Evolutionary conservation across 73 alveolate species (phyloP).

Genomic region (Tetrahymena borealis): DNA sequence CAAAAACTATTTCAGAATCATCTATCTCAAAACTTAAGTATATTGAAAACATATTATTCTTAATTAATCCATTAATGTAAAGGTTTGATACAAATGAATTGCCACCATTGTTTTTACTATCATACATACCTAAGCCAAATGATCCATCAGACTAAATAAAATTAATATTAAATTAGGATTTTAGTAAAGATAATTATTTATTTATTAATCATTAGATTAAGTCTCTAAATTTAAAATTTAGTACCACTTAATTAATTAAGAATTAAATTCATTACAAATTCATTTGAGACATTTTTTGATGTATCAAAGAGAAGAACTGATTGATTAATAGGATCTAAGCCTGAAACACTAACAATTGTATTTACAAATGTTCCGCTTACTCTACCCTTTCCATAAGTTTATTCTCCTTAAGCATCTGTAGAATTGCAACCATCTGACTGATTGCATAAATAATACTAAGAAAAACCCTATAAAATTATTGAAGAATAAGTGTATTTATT

Average conservation of each 20-base stretch:
- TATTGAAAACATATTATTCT: neutral
- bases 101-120: neutral
- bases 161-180: neutral
- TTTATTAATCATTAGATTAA: neutral
- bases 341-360: neutral
- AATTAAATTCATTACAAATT: neutral
- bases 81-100: neutral
- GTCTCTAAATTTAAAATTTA: too few species aligned
- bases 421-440: neutral
- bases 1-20: neutral
- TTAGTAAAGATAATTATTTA: neutral
- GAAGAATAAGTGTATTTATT: neutral
- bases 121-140: neutral
- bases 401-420: neutral
- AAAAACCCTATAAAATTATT: neutral
- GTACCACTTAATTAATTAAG: too few species aligned
- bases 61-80: neutral
- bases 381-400: neutral
- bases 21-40: neutral
- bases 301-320: neutral
- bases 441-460: neutral
- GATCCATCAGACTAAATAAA: neutral
- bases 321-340: neutral
- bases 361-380: neutral
- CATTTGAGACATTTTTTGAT: neutral